These are phyloP conservation scores for Poronia punctata DNA, from an alignment of 495 filamentous ascomycete species.

Conservation along the genomic window DNA sequence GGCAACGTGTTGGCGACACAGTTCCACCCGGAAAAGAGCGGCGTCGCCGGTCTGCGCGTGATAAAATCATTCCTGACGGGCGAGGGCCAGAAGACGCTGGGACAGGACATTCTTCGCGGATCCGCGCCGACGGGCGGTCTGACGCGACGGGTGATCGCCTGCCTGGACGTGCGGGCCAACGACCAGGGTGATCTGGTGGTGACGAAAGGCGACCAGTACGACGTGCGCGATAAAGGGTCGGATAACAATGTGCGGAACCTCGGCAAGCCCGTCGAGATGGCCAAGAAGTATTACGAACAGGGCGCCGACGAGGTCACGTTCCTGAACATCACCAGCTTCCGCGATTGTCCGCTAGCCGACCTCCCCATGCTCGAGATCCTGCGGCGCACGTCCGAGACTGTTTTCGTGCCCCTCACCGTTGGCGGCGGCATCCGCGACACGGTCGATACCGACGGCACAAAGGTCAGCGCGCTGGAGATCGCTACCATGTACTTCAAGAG, in stretches of 20 bases:
- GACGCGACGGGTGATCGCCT: constrained; percentile 87
- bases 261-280: constrained; percentile 94
- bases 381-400: constrained; percentile 74
- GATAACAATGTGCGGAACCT: constrained; percentile 80
- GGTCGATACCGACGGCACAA: constrained; percentile 80
- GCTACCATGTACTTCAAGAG: constrained; percentile 97
- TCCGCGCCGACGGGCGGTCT: constrained; percentile 50
- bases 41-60: constrained; percentile 75
- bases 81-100: constrained; percentile 40
- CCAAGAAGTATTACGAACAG: constrained; percentile 88
- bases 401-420: constrained; percentile 96
- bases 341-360: constrained; percentile 86
- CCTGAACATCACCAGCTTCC: constrained; percentile 95
- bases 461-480: constrained; percentile 79
- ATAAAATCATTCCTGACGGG: constrained; percentile 79
- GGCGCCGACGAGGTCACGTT: constrained; percentile 96
- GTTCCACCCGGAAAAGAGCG: constrained; percentile 97
- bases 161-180: constrained; percentile 93
- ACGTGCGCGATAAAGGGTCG: constrained; percentile 89
- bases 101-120: constrained; percentile 10
- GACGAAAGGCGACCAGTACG: constrained; percentile 97
- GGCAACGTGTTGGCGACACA: constrained; percentile 86
- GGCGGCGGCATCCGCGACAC: constrained; percentile 92
- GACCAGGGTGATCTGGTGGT: constrained; percentile 93
- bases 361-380: constrained; percentile 94